Percentiles rank a stretch among this genome's conserved stretches.
These are phyloP conservation scores for Globisporangium megalacanthum DNA, from an alignment of 352 stramenopile species.

Conservation along the genomic window DNA sequence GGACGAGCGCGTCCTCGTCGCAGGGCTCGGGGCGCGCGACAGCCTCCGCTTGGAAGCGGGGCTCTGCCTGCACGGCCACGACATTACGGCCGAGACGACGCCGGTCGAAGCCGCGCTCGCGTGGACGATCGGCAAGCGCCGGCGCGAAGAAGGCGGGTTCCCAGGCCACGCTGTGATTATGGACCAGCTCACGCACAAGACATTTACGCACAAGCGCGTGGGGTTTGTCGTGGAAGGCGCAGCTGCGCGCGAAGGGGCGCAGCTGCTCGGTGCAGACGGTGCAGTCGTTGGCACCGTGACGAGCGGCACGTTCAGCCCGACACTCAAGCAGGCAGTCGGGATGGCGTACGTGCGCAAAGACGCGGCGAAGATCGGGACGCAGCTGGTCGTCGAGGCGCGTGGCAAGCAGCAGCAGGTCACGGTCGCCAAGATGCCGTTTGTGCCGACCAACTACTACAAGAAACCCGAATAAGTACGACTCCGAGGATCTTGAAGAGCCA, in stretches of 20 bases:
- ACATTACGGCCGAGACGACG: conserved; percentile 95
- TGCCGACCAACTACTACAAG: conserved; percentile 95
- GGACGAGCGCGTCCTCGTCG: conserved; percentile 84
- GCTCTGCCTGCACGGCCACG: conserved; percentile 98
- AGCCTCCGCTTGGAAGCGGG: conserved; percentile 97
- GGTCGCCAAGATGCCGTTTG: conserved; percentile 98
- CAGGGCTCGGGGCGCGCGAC: conserved; percentile 94
- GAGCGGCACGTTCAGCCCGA: conserved; percentile 95
- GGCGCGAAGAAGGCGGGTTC: conserved; percentile 89
- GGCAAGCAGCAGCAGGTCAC: conserved; percentile 92
- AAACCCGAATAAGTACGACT: conserved; percentile 37
- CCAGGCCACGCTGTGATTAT: conserved; percentile 94
- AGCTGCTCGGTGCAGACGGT: conserved; percentile 88
- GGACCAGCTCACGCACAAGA: conserved; percentile 93
- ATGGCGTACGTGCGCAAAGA: conserved; percentile 98
- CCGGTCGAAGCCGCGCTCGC: conserved; percentile 92
- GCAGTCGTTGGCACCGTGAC: conserved; percentile 92
- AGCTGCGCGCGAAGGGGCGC: conserved; percentile 88
- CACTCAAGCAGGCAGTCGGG: conserved; percentile 94
- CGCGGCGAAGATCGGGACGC: conserved; percentile 89
- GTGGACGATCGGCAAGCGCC: conserved; percentile 91
- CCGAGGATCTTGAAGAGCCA: neutral
- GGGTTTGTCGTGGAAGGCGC: conserved; percentile 95
- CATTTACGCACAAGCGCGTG: conserved; percentile 90
- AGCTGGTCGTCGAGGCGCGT: conserved; percentile 93